These are phyloP conservation scores for Senecio squalidus DNA, from an alignment of 140 eudicot species.

Conservation along the genomic window DNA sequence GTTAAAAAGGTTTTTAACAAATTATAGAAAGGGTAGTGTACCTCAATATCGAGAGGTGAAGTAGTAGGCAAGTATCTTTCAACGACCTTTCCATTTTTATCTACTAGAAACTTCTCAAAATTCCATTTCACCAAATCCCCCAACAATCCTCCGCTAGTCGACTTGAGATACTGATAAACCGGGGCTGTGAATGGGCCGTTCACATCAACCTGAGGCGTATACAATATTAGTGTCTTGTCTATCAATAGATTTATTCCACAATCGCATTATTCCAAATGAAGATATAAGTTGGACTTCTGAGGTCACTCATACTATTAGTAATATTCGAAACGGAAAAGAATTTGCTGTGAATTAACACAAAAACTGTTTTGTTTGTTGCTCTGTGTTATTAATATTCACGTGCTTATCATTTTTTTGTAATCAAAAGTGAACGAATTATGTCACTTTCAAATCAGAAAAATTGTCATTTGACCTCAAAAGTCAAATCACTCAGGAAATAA, in stretches of 20 bases:
- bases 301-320: background rate
- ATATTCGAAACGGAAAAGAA: background rate
- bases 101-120: conserved; percentile 83
- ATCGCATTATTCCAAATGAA: background rate
- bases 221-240: conserved; percentile 2
- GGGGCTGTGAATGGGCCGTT: conserved; percentile 84
- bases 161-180: conserved; percentile 67
- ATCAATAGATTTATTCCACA: background rate
- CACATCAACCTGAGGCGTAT: conserved; percentile 58
- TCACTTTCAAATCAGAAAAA: background rate
- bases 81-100: conserved; percentile 68
- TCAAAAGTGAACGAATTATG: background rate
- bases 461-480: conserved; percentile 2
- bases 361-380: conserved; percentile 1
- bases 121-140: conserved; percentile 87
- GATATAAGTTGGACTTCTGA: background rate
- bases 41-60: conserved; percentile 78
- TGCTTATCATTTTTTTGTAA: background rate
- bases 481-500: conserved; percentile 5
- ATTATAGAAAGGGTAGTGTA: conserved; percentile 19
- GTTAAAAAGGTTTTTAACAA: background rate
- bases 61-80: conserved; percentile 83
- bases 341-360: background rate
- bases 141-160: conserved; percentile 71
- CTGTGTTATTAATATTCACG: background rate